A percentile compares a stretch with the other conserved stretches of the same genome.
These are phyloP conservation scores for Suillus fuscotomentosus DNA, from an alignment of 768 basidiomycete species.

Conservation along the genomic window DNA sequence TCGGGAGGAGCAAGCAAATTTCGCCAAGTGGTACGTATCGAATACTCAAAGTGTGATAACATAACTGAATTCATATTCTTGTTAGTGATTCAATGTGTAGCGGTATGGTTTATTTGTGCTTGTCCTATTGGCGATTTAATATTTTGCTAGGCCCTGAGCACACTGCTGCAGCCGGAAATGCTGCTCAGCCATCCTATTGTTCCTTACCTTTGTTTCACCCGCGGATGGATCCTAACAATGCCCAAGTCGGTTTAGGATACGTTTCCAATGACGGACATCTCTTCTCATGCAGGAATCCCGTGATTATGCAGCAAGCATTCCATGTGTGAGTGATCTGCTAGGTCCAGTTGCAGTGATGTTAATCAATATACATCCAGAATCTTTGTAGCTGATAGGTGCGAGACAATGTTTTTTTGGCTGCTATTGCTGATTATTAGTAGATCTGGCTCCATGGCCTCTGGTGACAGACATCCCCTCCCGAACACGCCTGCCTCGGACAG, in stretches of 20 bases:
- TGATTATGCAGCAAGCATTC: conserved; percentile 50
- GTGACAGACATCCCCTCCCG: conserved; percentile 43
- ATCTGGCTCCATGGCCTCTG: conserved; percentile 48
- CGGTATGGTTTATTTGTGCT: conserved; percentile 28
- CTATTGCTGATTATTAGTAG: conserved; percentile 25
- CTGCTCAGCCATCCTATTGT: conserved; percentile 53
- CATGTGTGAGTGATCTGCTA: conserved; percentile 48
- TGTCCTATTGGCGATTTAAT: neutral
- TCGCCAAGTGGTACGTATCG: conserved; percentile 48
- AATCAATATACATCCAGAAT: conserved; percentile 31
- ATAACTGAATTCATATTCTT: neutral
- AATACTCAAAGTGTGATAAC: neutral
- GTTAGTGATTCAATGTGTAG: conserved; percentile 50
- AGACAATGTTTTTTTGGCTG: neutral
- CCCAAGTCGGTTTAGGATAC: conserved; percentile 39
- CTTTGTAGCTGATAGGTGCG: conserved; percentile 53
- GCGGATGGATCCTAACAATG: conserved; percentile 26
- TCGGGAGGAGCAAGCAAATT: conserved; percentile 52
- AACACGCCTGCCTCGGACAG: conserved; percentile 40
- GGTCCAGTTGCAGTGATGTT: neutral
- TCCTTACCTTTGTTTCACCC: conserved; percentile 53
- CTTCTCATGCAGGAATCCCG: conserved; percentile 54
- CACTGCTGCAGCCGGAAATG: conserved; percentile 31
- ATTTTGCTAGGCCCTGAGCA: conserved; percentile 48
- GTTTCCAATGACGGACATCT: conserved; percentile 56